phyloP scores from a whole-genome alignment of 371 early-diverging fungal species.

The Mortierella sp. region DNA sequence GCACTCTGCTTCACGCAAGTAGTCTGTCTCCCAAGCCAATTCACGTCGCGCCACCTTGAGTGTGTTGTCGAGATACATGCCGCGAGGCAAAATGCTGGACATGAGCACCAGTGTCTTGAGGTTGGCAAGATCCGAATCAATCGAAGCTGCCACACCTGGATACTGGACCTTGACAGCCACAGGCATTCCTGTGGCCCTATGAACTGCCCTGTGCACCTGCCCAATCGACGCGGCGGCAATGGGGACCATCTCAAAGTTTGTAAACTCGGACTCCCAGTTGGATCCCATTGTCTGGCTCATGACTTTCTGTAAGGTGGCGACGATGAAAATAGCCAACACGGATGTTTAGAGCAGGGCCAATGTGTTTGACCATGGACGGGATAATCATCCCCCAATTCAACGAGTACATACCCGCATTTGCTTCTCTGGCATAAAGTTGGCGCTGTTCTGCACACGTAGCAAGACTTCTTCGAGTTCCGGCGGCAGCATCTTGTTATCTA shows the following conservation, averaged over 20 bases:
- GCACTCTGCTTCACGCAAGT: conserved; percentile 86
- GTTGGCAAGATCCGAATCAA: conserved; percentile 90
- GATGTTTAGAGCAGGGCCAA: no score
- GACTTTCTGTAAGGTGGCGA: conserved; percentile 62
- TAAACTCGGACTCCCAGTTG: conserved; percentile 81
- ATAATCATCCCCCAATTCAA: no score
- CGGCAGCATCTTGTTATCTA: conserved; percentile 75
- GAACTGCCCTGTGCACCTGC: conserved; percentile 87
- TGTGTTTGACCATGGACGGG: no score
- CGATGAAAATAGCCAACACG: not conserved
- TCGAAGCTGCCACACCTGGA: conserved; percentile 91
- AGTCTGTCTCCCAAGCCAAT: conserved; percentile 96
- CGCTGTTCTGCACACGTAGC: conserved; percentile 91
- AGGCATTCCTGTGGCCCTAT: conserved; percentile 54
- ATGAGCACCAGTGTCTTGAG: conserved; percentile 83
- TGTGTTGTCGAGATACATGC: conserved; percentile 96
- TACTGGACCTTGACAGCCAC: conserved; percentile 98
- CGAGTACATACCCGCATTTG: conserved; percentile 76
- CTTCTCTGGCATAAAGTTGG: conserved; percentile 92
- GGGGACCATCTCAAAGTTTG: conserved; percentile 77
- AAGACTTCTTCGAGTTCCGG: conserved; percentile 86
- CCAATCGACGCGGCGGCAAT: conserved; percentile 98
- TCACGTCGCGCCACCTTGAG: conserved; percentile 91
- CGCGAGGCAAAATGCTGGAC: conserved; percentile 88
- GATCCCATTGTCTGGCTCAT: conserved; percentile 79